phyloP scores from a whole-genome alignment of 225 moss, liverwort and hornwort genomes.

The Physcomitrium patens region DNA sequence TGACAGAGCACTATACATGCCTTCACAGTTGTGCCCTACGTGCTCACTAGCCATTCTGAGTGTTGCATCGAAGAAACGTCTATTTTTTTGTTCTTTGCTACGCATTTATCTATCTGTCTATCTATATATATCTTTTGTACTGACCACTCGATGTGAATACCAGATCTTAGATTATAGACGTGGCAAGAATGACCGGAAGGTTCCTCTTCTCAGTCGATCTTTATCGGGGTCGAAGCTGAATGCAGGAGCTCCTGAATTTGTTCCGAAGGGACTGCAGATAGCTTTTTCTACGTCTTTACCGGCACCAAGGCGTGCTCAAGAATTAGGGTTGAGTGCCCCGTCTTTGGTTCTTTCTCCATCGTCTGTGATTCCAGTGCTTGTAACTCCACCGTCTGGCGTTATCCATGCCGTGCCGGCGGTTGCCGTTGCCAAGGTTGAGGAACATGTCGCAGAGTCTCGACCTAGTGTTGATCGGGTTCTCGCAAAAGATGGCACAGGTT shows the following conservation, averaged over 20 bases:
- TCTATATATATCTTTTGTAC: neutral
- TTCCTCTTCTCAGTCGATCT: slow-evolving; percentile 73
- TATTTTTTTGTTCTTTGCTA: too few species aligned
- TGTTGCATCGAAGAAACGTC: too few species aligned
- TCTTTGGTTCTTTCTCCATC: slow-evolving; percentile 50
- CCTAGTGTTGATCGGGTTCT: slow-evolving; percentile 24
- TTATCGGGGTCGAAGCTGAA: slow-evolving; percentile 86
- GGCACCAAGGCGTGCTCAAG: slow-evolving; percentile 41
- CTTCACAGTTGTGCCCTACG: too few species aligned
- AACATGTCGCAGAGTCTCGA: slow-evolving; percentile 37
- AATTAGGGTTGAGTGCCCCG: slow-evolving; percentile 55
- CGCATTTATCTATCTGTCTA: too few species aligned
- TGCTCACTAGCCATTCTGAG: too few species aligned
- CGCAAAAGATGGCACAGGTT: neutral
- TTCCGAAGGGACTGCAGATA: slow-evolving; percentile 73
- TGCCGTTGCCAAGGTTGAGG: slow-evolving; percentile 27
- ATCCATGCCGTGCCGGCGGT: slow-evolving; percentile 23
- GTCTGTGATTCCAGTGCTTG: slow-evolving; percentile 57
- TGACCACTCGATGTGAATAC: slow-evolving; percentile 33
- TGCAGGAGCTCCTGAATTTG: slow-evolving; percentile 87
- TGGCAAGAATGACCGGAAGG: slow-evolving; percentile 38
- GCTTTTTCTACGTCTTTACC: slow-evolving; percentile 55
- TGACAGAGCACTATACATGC: too few species aligned
- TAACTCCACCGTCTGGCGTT: slow-evolving; percentile 31
- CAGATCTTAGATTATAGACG: slow-evolving; percentile 41